Base-by-base conservation (phyloP, 176 grass and related monocot genomes). In the Lolium multiflorum region DNA sequence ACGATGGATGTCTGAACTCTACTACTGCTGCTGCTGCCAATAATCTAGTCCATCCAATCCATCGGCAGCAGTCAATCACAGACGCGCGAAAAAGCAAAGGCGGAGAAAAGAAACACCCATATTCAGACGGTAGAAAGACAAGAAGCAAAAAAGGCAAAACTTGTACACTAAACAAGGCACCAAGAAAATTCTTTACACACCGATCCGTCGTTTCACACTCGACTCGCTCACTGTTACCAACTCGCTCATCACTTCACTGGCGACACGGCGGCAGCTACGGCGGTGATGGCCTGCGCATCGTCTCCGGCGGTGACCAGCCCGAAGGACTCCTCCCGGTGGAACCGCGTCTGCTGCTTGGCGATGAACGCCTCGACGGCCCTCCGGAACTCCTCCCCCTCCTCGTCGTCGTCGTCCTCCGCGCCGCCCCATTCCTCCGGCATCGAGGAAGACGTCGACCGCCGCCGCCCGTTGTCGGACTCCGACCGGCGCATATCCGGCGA, bases 281-380 rank as follows among this genome's bases (percentile, higher is more conserved):
- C 78, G 13, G 83, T 44, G 39, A 28, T 20, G 41, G 38, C 51
- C 28, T n/a, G 16, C 1, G 21, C 52, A 17, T 56, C 61, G 18
- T 78, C 79, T 39, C 52, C 52, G n/a, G 10, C 62, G 20, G 6
- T 80, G 87, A 80, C 88, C 31, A 78, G 43, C 64, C 87, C 71
- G 50, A 93, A 72, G 8, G 88, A 91, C 67, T 98, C 93, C 87
- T 98, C 90, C 13, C 84, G 86, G 66, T 90, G 93, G 83, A 98
- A 95, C 84, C 50, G 86, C 39, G 84, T 87, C 83, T 95, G 89
- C 90, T 90, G 79, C 80, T 79, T 89, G 15, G 77, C 81, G 79
- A 98, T 98, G 83, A 92, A 98, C 64, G 86, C 84, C 67, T 98
- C 96, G 1, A 98, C 78, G 57, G 38, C 84, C 43, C 20, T 82